Percentiles rank a stretch among this genome's conserved stretches.
phyloP scores from a whole-genome alignment of 1,139 yeast genomes.

The Taphrina populina region DNA sequence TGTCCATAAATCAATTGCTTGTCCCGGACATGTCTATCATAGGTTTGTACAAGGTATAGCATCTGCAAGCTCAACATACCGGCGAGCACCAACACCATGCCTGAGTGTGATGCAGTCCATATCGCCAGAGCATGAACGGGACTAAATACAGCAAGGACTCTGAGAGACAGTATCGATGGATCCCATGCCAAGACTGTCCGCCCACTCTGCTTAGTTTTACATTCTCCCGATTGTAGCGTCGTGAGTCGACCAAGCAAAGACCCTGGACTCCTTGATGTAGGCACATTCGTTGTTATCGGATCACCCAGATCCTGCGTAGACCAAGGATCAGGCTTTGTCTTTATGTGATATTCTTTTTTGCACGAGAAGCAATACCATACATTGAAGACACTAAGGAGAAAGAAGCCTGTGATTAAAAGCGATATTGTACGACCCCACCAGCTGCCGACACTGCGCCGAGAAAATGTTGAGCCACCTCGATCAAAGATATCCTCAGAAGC shows the following conservation, averaged over 20 bases:
- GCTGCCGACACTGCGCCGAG: neutral
- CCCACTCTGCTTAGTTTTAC: slow-evolving; percentile 45
- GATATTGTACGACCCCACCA: neutral
- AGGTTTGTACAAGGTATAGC: slow-evolving; percentile 49
- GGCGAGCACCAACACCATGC: slow-evolving; percentile 49
- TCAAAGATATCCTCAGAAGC: slow-evolving; percentile 5
- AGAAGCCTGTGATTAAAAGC: neutral
- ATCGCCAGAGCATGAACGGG: slow-evolving; percentile 53
- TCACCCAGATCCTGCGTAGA: too few relatives aligned
- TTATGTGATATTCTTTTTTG: slow-evolving; percentile 3
- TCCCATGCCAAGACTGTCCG: slow-evolving; percentile 49
- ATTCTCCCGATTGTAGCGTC: neutral
- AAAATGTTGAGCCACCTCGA: neutral
- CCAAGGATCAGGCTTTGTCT: too few relatives aligned
- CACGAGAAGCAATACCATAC: slow-evolving; percentile 21
- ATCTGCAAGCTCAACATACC: slow-evolving; percentile 45
- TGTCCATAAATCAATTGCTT: slow-evolving; percentile 62
- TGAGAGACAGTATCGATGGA: slow-evolving; percentile 56
- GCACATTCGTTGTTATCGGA: too few relatives aligned
- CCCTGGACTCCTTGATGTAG: too few relatives aligned
- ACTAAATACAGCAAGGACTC: slow-evolving; percentile 55
- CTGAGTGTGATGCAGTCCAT: slow-evolving; percentile 47
- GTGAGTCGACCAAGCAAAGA: too few relatives aligned
- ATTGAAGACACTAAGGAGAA: slow-evolving; percentile 1
- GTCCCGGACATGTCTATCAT: slow-evolving; percentile 55